Base-by-base conservation (phyloP, 805 yeast species). In the Metschnikowia drakensbergensis region DNA sequence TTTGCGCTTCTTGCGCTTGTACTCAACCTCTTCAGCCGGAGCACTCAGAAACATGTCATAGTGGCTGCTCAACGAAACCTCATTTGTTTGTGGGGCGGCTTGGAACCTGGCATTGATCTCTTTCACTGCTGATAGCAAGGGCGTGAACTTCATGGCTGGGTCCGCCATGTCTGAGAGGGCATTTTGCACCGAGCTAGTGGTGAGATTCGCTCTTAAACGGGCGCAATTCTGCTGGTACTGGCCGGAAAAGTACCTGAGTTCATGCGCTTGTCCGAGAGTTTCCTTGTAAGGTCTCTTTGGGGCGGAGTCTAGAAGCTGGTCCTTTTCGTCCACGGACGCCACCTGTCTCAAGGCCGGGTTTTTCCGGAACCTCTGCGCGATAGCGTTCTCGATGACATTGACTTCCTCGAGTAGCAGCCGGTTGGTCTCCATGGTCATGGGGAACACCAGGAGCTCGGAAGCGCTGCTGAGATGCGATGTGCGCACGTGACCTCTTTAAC, bases 371-470 rank as follows among this genome's bases (percentile, higher is more conserved):
- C 97, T 69, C 41, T 75, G 76, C 0, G 84, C 65, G 0, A 89
- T 73, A 0, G 88, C 88, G 28, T 66, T 58, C 58, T 91, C 95
- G 3, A 92, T 75, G 2, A 80, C 66, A 53, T 91, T 96, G 17
- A 87, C 63, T 60, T 86, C 94, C 58, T 84, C 89, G 6, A 80
- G 55, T 17, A 62, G 50, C 11, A 60, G 54, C 31, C 77, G 49
- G 53, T 69, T 71, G 5, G 61, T 45, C 52, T 72, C 76, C 42
- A 71, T 58, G 25, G 64, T 60, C 48, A 40, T 44, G 5, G n/a
- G 42, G 32, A 11, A 9, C 7, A 10, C 4, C 28, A 10, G 29
- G 3, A 22, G 26, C 11, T 10, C 17, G 13, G 30, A 22, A 11
- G 43, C 8, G 34, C 10, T n/a, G 27, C 28, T 22, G 27, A 23